Base-by-base conservation (phyloP, 2,329 filamentous ascomycete genomes). In the Gyromitra esculenta region DNA sequence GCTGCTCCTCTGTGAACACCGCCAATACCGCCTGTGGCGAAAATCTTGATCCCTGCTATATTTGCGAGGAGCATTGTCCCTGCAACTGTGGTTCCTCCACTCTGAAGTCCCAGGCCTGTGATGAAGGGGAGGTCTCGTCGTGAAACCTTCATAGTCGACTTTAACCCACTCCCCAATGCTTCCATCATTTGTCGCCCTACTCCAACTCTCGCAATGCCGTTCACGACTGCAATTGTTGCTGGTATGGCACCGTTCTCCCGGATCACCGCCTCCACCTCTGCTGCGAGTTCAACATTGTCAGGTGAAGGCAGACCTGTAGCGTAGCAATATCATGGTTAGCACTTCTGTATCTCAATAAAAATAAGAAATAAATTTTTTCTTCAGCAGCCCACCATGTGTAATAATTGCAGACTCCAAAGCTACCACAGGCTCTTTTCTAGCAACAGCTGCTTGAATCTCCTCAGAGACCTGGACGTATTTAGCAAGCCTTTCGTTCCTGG, bases 351-450 rank as follows among this genome's bases (percentile, higher is more conserved):
- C 35, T 65, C 43, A 18, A 59, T 71, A 57, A 25, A 45, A 73
- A 31, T 68, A 59, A 54, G 18, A 60, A 39, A 25, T 25, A 5
- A 1, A 5, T 8, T 15, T 8, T 25, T 7, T 8, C 5, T 11
- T 56, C 15, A 39, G 7, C 21, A 71, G 18, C 81, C 67, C 83
- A 86, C 94, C 94, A 84, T 99, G 96, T 0, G 96, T 99, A 84
- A 99, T 98, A 80, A 99, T 98, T 3, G 96, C 97, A 1, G 93
- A 94, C 84, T 99, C 96, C 3, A 99, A 87, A 15, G 95, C 96
- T 9, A 99, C 94, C 2, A 99, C 91, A 0, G 96, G 95, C 81
- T 89, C 90, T 73, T 90, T 90, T 11, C 89, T 88, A 54, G 89
- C 86, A 62, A 97, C 83, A 50, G 94, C 95, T 82, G 93, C 89